Conservation (phyloP, 129 eudicot species). For the Chrysanthemum seticuspe region DNA sequence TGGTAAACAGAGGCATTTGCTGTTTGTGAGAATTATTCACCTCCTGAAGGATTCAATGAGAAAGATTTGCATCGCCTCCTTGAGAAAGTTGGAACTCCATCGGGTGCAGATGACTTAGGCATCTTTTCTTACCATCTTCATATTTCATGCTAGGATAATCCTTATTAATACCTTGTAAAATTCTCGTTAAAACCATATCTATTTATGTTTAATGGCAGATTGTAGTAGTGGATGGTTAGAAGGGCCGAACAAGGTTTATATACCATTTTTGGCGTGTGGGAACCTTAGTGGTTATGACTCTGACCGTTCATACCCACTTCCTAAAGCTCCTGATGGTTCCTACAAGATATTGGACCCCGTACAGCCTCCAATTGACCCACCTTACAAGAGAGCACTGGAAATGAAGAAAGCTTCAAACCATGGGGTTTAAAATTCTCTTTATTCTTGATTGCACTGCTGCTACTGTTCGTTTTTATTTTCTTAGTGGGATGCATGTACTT, state of each 20-base stretch:
- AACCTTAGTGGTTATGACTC: constrained; percentile 96
- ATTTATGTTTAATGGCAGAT: constrained; percentile 48
- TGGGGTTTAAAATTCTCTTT: constrained; percentile 50
- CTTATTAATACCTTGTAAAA: background rate
- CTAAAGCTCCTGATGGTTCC: constrained; percentile 69
- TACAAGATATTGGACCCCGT: constrained; percentile 85
- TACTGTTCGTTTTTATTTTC: background rate
- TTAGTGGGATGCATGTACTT: no score
- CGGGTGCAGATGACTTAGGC: constrained; percentile 91
- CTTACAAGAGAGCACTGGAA: constrained; percentile 93
- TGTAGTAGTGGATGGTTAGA: constrained; percentile 98
- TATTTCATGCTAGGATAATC: background rate
- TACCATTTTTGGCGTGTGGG: constrained; percentile 94
- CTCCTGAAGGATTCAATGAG: constrained; percentile 93
- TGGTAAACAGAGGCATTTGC: constrained; percentile 85
- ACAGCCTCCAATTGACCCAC: constrained; percentile 98
- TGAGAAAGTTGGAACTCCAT: constrained; percentile 92
- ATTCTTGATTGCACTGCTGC: constrained; percentile 31
- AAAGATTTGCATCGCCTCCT: constrained; percentile 91
- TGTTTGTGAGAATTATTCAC: constrained; percentile 92
- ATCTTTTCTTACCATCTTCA: constrained; percentile 15
- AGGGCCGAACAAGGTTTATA: constrained; percentile 91
- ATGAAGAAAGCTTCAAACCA: constrained; percentile 89
- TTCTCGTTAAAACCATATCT: background rate
- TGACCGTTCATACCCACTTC: constrained; percentile 89